Conservation (phyloP, 139 green algal genomes). For the Pycnococcus provasolii region DNA sequence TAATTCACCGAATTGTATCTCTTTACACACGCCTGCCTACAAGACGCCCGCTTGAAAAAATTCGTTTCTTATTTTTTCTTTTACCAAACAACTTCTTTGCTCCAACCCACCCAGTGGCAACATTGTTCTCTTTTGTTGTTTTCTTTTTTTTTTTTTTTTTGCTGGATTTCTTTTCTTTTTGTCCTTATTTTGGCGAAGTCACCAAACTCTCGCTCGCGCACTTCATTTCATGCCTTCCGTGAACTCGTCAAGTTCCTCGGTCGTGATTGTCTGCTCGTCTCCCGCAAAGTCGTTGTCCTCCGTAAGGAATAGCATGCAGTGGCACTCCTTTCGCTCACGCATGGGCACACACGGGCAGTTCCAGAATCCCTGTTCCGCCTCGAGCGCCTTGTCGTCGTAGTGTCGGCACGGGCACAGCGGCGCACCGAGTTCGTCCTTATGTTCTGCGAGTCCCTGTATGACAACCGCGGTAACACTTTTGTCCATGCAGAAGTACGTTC, state of each 20-base stretch:
- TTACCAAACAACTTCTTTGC: too few species aligned
- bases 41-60: too few species aligned
- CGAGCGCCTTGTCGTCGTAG: constrained; percentile 95
- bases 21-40: too few species aligned
- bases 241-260: constrained; percentile 22
- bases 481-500: constrained; percentile 95
- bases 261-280: constrained; percentile 51
- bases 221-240: constrained; percentile 13
- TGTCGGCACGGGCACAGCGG: constrained; percentile 88
- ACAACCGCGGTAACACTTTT: constrained; percentile 96
- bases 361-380: constrained; percentile 92
- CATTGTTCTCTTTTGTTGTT: too few species aligned
- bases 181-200: too few species aligned
- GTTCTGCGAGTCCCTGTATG: constrained; percentile 93
- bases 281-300: constrained; percentile 91
- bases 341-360: constrained; percentile 99
- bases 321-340: constrained; percentile 84
- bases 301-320: constrained; percentile 99
- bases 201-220: too few species aligned
- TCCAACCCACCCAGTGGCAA: too few species aligned
- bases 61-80: too few species aligned
- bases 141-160: too few species aligned
- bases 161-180: too few species aligned
- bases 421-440: constrained; percentile 91
- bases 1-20: too few species aligned